Evolutionary conservation across 345 rosid species (phyloP).

Genomic region (Noccaea caerulescens): DNA sequence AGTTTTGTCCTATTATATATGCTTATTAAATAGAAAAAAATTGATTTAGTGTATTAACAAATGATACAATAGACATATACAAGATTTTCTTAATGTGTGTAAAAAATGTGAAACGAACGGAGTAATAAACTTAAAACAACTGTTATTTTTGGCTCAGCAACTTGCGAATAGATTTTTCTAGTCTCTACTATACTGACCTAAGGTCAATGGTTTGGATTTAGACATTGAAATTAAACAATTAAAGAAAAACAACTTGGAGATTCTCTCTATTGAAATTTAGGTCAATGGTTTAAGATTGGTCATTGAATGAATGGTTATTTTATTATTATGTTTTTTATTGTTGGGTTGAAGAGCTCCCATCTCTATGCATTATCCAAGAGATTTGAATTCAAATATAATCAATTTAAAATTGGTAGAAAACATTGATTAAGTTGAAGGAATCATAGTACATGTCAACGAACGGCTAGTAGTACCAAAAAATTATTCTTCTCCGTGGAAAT

Average conservation of each 20-base stretch:
- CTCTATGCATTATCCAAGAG: slow-evolving; percentile 40
- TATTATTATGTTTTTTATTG: background rate
- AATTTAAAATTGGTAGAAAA: background rate
- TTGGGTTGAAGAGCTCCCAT: slow-evolving; percentile 34
- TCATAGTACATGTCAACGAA: slow-evolving; percentile 38
- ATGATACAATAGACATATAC: too few relatives aligned
- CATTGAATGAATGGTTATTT: slow-evolving; percentile 38
- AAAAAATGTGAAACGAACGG: too few relatives aligned
- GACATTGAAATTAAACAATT: slow-evolving; percentile 42
- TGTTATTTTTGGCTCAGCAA: slow-evolving; percentile 18
- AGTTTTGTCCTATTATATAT: too few relatives aligned
- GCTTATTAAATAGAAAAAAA: too few relatives aligned
- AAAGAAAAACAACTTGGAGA: slow-evolving; percentile 51
- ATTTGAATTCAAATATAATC: slow-evolving; percentile 37
- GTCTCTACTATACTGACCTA: slow-evolving; percentile 36
- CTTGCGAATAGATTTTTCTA: slow-evolving; percentile 29
- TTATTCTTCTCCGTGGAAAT: slow-evolving; percentile 12
- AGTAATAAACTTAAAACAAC: background rate
- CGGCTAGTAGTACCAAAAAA: slow-evolving; percentile 20
- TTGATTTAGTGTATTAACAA: too few relatives aligned
- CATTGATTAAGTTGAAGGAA: slow-evolving; percentile 32
- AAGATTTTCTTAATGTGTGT: too few relatives aligned
- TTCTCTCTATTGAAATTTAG: slow-evolving; percentile 47
- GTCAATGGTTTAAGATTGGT: slow-evolving; percentile 56
- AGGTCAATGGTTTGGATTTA: slow-evolving; percentile 47